Evolutionary conservation across 2,329 filamentous ascomycete species (phyloP), one percentile per base, ranked within the genome.

Genomic region (Paramyrothecium sp.): DNA sequence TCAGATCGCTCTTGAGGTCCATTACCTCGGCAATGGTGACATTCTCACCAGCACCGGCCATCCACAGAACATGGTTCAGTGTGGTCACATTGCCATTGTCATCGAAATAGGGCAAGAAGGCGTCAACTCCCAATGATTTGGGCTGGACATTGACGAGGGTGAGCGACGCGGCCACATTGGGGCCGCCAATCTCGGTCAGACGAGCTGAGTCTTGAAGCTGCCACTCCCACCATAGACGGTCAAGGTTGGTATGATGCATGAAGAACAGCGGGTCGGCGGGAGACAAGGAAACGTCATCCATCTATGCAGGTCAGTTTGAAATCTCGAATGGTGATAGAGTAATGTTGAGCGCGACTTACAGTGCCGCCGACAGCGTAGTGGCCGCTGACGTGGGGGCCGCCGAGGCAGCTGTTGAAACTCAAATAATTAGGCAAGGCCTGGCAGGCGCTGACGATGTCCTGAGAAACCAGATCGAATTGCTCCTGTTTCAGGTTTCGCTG

Each of bases 221-320:
- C 73, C 73, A 75, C 13, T 61, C 59, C 60, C 68, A 64, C 66
- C 66, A 69, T 12, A 60, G 53, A 7, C 63, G 59, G 52, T 69
- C 66, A 8, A 69, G 60, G 50, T 68, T 64, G 46, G 60, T 57
- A 22, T 68, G 66, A 50, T 68, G 66, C 46, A 68, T 54, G 53
- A 61, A 68, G 57, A 67, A 67, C 3, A 69, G 46, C 7, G 66
- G 61, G 22, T 68, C 65, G 17, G 62, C 65, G n/a, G 66, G 66
- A 7, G 54, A 57, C 5, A 57, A 52, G 53, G 58, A 61, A 57
- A 64, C 68, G 66, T 67, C 61, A 19, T 60, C 65, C 19, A 69
- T 59, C 34, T 70, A 10, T 30, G 10, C 26, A 10, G 26, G 10
- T 30, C 10, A 30, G 26, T 30, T 10, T 10, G 5, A 10, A 10